Evolutionary conservation across 176 grass and related monocot genomes (phyloP).

Genomic region (Raddia distichophylla): DNA sequence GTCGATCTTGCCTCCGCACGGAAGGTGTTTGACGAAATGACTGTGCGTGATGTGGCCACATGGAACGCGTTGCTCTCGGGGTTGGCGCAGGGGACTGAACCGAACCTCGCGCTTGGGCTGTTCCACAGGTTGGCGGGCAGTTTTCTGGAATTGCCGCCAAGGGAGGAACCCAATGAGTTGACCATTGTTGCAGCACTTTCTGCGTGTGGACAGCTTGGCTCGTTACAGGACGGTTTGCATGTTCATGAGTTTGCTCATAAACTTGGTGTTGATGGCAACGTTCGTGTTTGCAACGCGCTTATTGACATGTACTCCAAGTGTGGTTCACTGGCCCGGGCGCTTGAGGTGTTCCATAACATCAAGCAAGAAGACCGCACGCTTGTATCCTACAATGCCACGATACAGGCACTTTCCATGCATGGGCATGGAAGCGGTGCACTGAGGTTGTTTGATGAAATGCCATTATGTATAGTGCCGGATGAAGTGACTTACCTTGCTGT

Average conservation of each 20-base stretch:
- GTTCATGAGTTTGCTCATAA: slow-evolving; percentile 58
- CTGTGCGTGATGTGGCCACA: slow-evolving; percentile 61
- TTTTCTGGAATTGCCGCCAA: slow-evolving; percentile 39
- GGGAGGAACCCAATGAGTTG: slow-evolving; percentile 62
- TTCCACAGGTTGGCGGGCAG: slow-evolving; percentile 55
- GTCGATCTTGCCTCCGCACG: slow-evolving; percentile 42
- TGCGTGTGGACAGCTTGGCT: slow-evolving; percentile 69
- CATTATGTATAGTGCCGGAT: slow-evolving; percentile 51
- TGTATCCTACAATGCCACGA: slow-evolving; percentile 74
- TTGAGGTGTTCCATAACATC: slow-evolving; percentile 62
- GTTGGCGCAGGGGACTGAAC: slow-evolving; percentile 56
- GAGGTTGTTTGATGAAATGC: slow-evolving; percentile 78
- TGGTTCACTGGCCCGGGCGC: slow-evolving; percentile 54
- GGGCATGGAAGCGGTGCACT: slow-evolving; percentile 63
- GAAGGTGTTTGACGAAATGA: slow-evolving; percentile 79
- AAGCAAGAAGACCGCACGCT: slow-evolving; percentile 47
- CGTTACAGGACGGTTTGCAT: slow-evolving; percentile 39
- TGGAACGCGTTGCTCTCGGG: slow-evolving; percentile 82
- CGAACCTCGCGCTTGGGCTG: slow-evolving; percentile 57
- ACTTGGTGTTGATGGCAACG: slow-evolving; percentile 38
- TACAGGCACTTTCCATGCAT: slow-evolving; percentile 71
- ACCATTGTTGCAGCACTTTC: slow-evolving; percentile 68
- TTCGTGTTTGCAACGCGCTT: slow-evolving; percentile 62
- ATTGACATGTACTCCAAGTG: slow-evolving; percentile 97
- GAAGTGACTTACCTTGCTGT: slow-evolving; percentile 76